Percentiles rank a stretch among this genome's conserved stretches.
phyloP scores from a whole-genome alignment of 495 filamentous ascomycete species.

The Acidiella bohemica region DNA sequence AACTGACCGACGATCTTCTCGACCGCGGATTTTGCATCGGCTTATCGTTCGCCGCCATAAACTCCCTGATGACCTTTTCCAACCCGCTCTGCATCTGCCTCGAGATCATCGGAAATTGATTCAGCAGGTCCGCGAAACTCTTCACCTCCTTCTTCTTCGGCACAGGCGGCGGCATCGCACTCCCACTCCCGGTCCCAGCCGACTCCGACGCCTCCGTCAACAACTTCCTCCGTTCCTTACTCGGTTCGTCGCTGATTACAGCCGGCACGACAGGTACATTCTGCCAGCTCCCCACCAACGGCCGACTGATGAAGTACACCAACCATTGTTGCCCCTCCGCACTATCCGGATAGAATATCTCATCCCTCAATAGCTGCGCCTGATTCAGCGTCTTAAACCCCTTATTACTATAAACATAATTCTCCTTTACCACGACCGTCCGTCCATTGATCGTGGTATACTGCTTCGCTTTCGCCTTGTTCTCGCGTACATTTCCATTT shows the following conservation, averaged over 20 bases:
- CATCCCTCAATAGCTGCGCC: slow-evolving; percentile 74
- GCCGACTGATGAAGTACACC: slow-evolving; percentile 89
- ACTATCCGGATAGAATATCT: slow-evolving; percentile 73
- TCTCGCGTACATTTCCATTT: slow-evolving; percentile 68
- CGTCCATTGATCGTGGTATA: slow-evolving; percentile 85
- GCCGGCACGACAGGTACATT: slow-evolving; percentile 36
- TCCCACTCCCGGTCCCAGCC: slow-evolving; percentile 16
- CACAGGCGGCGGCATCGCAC: slow-evolving; percentile 8
- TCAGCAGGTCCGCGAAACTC: slow-evolving; percentile 79
- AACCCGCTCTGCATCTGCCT: slow-evolving; percentile 90
- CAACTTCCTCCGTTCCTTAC: slow-evolving; percentile 17
- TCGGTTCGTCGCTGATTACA: slow-evolving; percentile 17
- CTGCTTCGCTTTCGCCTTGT: slow-evolving; percentile 81
- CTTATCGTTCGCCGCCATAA: slow-evolving; percentile 71
- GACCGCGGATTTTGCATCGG: slow-evolving; percentile 65
- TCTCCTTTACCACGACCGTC: slow-evolving; percentile 89
- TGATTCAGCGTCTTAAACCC: slow-evolving; percentile 88
- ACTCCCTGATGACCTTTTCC: slow-evolving; percentile 81
- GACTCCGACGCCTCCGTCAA: slow-evolving; percentile 15
- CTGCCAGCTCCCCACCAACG: slow-evolving; percentile 75
- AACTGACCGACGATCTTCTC: slow-evolving; percentile 29
- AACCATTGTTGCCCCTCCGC: slow-evolving; percentile 82
- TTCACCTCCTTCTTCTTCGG: slow-evolving; percentile 78
- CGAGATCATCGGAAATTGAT: slow-evolving; percentile 91
- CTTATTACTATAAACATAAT: slow-evolving; percentile 89